Base-by-base conservation (phyloP, 163 green algal genomes). In the Coccomyxa subellipsoidea region DNA sequence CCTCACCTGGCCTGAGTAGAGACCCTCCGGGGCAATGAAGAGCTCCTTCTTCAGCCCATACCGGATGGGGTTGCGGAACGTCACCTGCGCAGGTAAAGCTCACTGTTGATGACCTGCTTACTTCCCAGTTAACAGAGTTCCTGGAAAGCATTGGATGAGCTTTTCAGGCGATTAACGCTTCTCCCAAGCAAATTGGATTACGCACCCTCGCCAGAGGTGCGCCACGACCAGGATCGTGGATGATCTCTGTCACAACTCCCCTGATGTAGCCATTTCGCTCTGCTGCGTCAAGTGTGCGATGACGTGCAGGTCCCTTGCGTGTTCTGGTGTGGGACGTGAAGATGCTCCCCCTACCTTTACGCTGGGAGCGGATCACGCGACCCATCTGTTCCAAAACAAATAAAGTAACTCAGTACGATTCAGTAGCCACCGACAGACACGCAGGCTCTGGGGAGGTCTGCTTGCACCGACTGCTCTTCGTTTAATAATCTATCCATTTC, bases 221-320 rank as follows among this genome's bases (percentile, higher is more conserved):
- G 83, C 97, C 97, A 86, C 97, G 92, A 47, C 94, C 97, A 69
- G 96, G 88, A 88, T 99, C 97, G 89, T 99, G 97, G 79, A 99
- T 93, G 87, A 99, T 98, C 72, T 99, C 95, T 21, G 85, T 93
- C 29, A 99, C 94, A 36, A 98, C 92, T 81, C 97, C 97, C 91
- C 98, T 98, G 89, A 99, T 98, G 93, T 99, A 99, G 72, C 96
- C 94, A 88, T 99, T 96, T 70, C 96, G 89, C 93, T 99, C 97
- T 47, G 95, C 90, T 35, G 94, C 91, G 83, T 99, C 97, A 66
- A 98, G 85, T 35, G 91, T 87, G 59, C 95, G 90, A 81, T 96
- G 88, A 89, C 97, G 94, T 76, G 96, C 96, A 29, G 94, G 89
- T 71, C 97, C 97, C 92, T 99, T 98, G 89, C 96, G 94, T 87